These are phyloP conservation scores for Pinus tabuliformis DNA, from an alignment of 75 land plant species.

Conservation along the genomic window DNA sequence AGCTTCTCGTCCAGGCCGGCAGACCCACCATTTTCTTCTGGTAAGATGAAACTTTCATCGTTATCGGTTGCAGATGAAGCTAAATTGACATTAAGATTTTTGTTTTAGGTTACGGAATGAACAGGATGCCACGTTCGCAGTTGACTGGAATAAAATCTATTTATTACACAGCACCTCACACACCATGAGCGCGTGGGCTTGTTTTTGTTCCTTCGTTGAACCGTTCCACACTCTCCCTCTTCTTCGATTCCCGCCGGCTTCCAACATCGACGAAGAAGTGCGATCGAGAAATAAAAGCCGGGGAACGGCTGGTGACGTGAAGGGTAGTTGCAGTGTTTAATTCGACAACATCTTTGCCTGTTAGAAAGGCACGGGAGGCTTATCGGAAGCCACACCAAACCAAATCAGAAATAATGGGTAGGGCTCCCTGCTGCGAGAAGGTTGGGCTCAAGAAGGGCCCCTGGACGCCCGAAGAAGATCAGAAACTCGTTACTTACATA, in stretches of 20 bases:
- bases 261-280: too few species aligned
- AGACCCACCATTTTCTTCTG: too few species aligned
- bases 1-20: too few species aligned
- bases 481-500: conserved; percentile 14
- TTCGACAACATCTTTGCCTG: background rate
- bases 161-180: background rate
- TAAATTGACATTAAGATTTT: too few species aligned
- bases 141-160: background rate
- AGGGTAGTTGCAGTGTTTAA: conserved; percentile 3
- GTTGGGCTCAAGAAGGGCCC: conserved; percentile 16
- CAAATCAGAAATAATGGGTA: conserved; percentile 6
- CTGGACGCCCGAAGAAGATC: conserved; percentile 19
- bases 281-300: too few species aligned
- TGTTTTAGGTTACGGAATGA: too few species aligned
- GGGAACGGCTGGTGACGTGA: background rate
- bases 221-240: background rate
- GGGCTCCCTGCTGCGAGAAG: conserved; percentile 22
- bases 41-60: too few species aligned
- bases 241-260: background rate
- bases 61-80: too few species aligned
- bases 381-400: background rate
- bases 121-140: background rate
- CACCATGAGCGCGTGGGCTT: background rate
- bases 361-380: background rate
- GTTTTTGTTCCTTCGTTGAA: background rate